These are phyloP conservation scores for Myriosclerotinia duriaeana DNA, from an alignment of 2,329 filamentous ascomycete genomes.

Conservation along the genomic window DNA sequence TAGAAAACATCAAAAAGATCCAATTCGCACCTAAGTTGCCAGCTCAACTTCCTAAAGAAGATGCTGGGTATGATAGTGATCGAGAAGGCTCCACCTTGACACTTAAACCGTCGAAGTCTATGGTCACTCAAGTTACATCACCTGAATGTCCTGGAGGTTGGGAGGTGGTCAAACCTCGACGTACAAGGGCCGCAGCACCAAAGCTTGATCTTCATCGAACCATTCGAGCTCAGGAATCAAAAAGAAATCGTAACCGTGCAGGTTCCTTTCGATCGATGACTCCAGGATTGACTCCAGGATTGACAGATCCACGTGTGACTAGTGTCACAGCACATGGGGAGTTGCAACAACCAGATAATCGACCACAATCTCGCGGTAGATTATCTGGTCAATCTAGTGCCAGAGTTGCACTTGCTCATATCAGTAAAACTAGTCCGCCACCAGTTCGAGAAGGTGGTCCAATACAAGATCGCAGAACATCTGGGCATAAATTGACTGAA, in stretches of 20 bases:
- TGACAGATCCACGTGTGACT: constrained; percentile 34
- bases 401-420: constrained; percentile 46
- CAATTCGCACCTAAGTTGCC: constrained; percentile 30
- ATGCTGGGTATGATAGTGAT: constrained; percentile 38
- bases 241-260: constrained; percentile 47
- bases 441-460: constrained; percentile 37
- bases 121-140: not conserved
- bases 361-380: constrained; percentile 31
- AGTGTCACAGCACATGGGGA: constrained; percentile 35
- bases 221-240: constrained; percentile 43
- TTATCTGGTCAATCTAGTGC: constrained; percentile 43
- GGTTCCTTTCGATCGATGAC: constrained; percentile 48
- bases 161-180: constrained; percentile 30
- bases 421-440: constrained; percentile 44
- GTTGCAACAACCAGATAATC: constrained; percentile 27
- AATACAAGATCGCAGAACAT: constrained; percentile 35
- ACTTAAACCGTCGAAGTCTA: constrained; percentile 13
- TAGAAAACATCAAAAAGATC: constrained; percentile 23
- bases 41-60: constrained; percentile 28
- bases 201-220: constrained; percentile 44
- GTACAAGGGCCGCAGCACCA: constrained; percentile 29
- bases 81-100: constrained; percentile 34
- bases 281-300: constrained; percentile 35
- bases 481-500: constrained; percentile 29
- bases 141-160: constrained; percentile 31